Evolutionary conservation across 805 yeast species (phyloP), one percentile per base, ranked within the genome.

Genomic region (Barnettozyma vustinii): DNA sequence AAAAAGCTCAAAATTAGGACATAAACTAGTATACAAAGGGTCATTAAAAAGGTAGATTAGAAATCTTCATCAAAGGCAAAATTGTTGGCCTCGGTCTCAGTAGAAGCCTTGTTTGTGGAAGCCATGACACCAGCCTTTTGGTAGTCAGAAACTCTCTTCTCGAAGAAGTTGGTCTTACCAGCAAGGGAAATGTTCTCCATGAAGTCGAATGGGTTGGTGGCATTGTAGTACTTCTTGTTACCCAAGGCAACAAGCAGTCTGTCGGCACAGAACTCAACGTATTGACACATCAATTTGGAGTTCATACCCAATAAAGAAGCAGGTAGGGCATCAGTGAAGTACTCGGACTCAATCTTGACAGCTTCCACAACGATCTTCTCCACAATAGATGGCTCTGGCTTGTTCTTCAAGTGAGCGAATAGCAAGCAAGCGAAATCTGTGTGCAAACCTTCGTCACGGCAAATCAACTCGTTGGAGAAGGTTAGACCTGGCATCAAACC

Each of bases 91-190:
- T 70, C 73, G 43, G 67, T 58, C 53, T 71, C 72, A 53, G 74
- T 66, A 53, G 74, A 66, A 59, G 81, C 79, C 57, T 71, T 59
- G 42, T 45, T 70, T 47, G 81, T 69, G 57, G 77, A 76, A 57
- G 96, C 92, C 94, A 92, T 92, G 64, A 92, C 99, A 76, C 99
- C 98, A 51, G 99, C 98, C 76, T 92, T 94, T 75, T 92, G 99
- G 75, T 92, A 92, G 73, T 92, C 99, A 51, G 96, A 87, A 50
- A 92, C 99, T 75, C 99, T 87, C 82, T 92, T 92, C 79, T 92
- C 99, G 67, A 92, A 92, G 82, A 92, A 92, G 78, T 94, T 92
- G 62, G 99, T 92, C 81, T 92, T 92, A 72, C 99, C 99, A 51
- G 97, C 96, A 61, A 92, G 81, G 9, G 98, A 92, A 64, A 92